phyloP scores from a whole-genome alignment of 306 rosid species.

The Prunus mongolica region DNA sequence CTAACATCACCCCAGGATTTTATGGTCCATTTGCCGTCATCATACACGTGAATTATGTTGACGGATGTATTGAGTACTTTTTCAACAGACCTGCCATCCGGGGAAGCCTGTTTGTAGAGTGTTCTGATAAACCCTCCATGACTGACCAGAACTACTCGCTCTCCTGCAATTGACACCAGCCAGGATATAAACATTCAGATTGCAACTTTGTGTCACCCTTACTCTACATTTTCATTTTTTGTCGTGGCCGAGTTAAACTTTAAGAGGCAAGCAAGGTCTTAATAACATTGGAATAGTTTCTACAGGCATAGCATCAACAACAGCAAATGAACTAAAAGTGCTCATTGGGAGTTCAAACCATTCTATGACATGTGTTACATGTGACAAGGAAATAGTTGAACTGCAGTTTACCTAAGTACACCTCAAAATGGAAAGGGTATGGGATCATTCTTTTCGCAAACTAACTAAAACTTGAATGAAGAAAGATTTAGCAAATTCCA shows the following conservation, averaged over 20 bases:
- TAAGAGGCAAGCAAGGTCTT: background rate
- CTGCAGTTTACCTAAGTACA: background rate
- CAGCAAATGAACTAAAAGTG: background rate
- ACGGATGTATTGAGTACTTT: constrained; percentile 67
- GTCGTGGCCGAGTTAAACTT: background rate
- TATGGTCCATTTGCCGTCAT: constrained; percentile 56
- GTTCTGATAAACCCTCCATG: constrained; percentile 79
- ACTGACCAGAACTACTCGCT: constrained; percentile 60
- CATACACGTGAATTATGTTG: constrained; percentile 59
- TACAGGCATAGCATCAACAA: background rate
- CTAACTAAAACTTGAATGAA: background rate
- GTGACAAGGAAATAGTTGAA: background rate
- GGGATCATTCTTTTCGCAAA: background rate
- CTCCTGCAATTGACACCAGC: constrained; percentile 44
- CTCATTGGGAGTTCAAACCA: constrained; percentile 8
- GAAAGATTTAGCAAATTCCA: background rate
- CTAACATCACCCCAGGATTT: constrained; percentile 74
- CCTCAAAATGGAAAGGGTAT: background rate
- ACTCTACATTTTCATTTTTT: background rate
- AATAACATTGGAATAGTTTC: background rate
- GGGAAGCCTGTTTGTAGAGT: constrained; percentile 50
- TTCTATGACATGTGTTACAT: background rate
- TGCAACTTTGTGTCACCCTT: background rate
- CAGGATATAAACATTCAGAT: constrained; percentile 17
- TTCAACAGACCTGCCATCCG: constrained; percentile 32